These are phyloP conservation scores for Parsonsia alboflavescens DNA, from an alignment of 257 asterid species.

Conservation along the genomic window DNA sequence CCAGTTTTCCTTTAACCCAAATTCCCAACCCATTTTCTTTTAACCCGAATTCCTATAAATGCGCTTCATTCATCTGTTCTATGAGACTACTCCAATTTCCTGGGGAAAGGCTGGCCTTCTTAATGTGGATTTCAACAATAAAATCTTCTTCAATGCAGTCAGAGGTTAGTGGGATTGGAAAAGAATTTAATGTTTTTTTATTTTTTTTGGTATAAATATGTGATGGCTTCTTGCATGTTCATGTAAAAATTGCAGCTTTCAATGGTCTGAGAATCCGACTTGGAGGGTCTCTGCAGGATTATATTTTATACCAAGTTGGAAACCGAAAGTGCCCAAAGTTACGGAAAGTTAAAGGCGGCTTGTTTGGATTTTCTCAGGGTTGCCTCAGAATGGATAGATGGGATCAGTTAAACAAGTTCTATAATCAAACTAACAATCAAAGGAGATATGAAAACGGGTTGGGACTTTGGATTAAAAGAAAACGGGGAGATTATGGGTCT, in stretches of 20 bases:
- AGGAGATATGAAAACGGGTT: too few relatives aligned
- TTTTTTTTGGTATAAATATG: too few relatives aligned
- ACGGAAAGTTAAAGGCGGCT: background rate
- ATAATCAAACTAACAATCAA: background rate
- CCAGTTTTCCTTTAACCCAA: too few relatives aligned
- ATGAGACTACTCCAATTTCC: background rate
- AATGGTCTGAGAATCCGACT: background rate
- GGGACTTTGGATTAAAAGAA: too few relatives aligned
- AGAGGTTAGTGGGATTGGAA: background rate
- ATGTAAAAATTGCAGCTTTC: slow-evolving; percentile 6
- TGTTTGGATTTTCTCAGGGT: slow-evolving; percentile 5
- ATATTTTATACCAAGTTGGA: background rate
- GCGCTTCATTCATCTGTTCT: too few relatives aligned
- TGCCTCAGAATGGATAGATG: slow-evolving; percentile 12
- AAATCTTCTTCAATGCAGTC: slow-evolving; percentile 4
- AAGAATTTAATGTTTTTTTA: background rate
- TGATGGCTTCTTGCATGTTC: background rate
- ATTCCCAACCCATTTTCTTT: too few relatives aligned
- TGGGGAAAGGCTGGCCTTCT: slow-evolving; percentile 9
- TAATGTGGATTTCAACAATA: slow-evolving; percentile 11
- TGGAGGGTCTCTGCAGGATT: slow-evolving; percentile 11
- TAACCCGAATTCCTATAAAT: too few relatives aligned
- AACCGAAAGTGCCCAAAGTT: background rate
- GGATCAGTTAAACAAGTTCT: slow-evolving; percentile 6
- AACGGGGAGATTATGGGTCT: too few relatives aligned